These are phyloP conservation scores for Fraxinus sp. DNA, from an alignment of 305 asterid species.

Conservation along the genomic window DNA sequence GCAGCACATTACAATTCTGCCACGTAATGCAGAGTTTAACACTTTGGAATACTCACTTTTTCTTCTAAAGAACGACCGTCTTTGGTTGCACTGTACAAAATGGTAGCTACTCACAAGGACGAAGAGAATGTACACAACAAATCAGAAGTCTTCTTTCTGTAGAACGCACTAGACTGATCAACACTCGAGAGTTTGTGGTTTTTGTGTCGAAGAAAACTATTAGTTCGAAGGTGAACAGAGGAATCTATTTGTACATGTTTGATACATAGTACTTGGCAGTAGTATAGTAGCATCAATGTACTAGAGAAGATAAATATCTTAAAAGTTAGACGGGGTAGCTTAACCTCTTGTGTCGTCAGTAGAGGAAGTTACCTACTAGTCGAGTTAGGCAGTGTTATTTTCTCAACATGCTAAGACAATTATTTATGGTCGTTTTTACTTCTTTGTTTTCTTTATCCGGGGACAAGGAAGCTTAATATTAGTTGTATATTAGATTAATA, in stretches of 20 bases:
- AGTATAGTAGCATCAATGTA: not conserved
- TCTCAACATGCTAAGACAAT: not conserved
- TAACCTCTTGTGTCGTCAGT: too few relatives aligned
- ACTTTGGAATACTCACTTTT: not conserved
- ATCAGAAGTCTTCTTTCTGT: not conserved
- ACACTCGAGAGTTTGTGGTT: not conserved
- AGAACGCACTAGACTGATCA: not conserved
- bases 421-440: not conserved
- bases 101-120: not conserved
- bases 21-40: not conserved
- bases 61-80: not conserved
- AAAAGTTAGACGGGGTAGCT: not conserved
- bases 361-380: not conserved
- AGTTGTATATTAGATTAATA: not conserved
- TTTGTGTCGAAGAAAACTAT: not conserved
- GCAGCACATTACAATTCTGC: not conserved
- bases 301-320: not conserved
- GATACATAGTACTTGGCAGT: not conserved
- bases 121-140: not conserved
- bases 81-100: not conserved
- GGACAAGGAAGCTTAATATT: not conserved
- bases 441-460: not conserved
- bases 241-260: not conserved
- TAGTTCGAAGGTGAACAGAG: not conserved
- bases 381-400: not conserved